phyloP scores from a whole-genome alignment of 768 basidiomycete species.

The Omphalotus guepiniiformis region DNA sequence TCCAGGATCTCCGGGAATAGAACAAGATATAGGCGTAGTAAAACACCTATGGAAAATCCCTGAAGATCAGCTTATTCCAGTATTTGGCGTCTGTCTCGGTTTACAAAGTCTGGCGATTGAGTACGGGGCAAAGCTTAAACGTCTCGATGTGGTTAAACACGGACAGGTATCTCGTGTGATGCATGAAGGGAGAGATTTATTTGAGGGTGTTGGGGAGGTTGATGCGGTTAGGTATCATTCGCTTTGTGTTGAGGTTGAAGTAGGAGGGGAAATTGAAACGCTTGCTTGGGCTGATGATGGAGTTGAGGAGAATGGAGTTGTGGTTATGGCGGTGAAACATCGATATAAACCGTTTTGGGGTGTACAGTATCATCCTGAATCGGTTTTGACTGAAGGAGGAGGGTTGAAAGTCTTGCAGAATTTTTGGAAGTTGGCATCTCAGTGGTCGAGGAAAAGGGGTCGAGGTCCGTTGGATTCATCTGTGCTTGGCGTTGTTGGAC shows the following conservation, averaged over 20 bases:
- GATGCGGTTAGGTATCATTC: slow-evolving; percentile 79
- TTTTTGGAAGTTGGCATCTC: slow-evolving; percentile 66
- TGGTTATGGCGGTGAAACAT: slow-evolving; percentile 75
- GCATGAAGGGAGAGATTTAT: slow-evolving; percentile 57
- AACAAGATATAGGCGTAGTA: slow-evolving; percentile 63
- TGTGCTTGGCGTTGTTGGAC: slow-evolving; percentile 35
- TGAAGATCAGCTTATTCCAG: slow-evolving; percentile 49
- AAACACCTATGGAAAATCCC: slow-evolving; percentile 64
- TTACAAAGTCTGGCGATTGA: slow-evolving; percentile 70
- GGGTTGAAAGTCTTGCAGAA: slow-evolving; percentile 64
- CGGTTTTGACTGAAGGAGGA: slow-evolving; percentile 64
- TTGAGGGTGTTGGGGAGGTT: slow-evolving; percentile 49
- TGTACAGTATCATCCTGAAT: slow-evolving; percentile 88
- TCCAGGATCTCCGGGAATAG: slow-evolving; percentile 68
- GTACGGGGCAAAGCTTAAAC: slow-evolving; percentile 53
- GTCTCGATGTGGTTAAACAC: slow-evolving; percentile 67
- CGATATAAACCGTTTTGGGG: slow-evolving; percentile 70
- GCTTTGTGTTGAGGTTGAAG: slow-evolving; percentile 52
- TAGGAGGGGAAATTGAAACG: slow-evolving; percentile 48
- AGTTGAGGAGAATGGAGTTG: slow-evolving; percentile 57
- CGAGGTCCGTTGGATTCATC: slow-evolving; percentile 43
- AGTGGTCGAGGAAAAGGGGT: slow-evolving; percentile 44
- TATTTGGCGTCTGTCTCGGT: slow-evolving; percentile 83
- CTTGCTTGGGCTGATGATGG: slow-evolving; percentile 73
- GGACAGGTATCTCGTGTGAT: slow-evolving; percentile 65